phyloP scores from a whole-genome alignment of 495 filamentous ascomycete species.

The Trypethelium eluteriae region DNA sequence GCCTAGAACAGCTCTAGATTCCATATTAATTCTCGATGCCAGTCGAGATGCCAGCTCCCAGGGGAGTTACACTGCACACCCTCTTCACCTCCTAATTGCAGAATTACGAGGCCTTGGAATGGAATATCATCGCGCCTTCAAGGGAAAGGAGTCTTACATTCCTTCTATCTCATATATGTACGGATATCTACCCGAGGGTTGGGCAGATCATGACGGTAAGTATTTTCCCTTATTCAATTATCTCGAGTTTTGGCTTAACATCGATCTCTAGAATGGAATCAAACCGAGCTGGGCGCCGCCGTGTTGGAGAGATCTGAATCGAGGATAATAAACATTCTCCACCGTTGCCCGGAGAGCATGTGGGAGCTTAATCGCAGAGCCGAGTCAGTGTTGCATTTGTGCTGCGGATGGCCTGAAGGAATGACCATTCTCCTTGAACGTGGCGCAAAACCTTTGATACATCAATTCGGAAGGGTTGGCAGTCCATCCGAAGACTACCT shows the following conservation, averaged over 20 bases:
- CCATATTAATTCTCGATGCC: not conserved
- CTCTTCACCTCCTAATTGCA: not conserved
- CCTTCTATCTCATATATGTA: not conserved
- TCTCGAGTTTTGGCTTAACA: not conserved
- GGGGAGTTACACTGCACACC: not conserved
- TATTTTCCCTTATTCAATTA: not conserved
- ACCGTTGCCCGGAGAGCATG: not conserved
- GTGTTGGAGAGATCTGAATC: not conserved
- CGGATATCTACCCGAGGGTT: not conserved
- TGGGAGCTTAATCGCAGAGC: not conserved
- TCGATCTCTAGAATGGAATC: not conserved
- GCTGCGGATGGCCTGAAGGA: not conserved
- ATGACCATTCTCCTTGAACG: not conserved
- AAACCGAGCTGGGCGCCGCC: not conserved
- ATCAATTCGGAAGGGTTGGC: not conserved
- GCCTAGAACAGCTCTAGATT: not conserved
- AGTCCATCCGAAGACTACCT: not conserved
- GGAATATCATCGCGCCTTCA: not conserved
- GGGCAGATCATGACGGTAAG: not conserved
- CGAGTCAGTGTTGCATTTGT: not conserved
- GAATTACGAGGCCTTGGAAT: not conserved
- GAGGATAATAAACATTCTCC: not conserved
- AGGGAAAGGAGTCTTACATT: not conserved
- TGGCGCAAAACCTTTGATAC: not conserved
- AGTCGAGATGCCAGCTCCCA: not conserved